phyloP scores from a whole-genome alignment of 257 asterid genomes.

The Solanum verrucosum region DNA sequence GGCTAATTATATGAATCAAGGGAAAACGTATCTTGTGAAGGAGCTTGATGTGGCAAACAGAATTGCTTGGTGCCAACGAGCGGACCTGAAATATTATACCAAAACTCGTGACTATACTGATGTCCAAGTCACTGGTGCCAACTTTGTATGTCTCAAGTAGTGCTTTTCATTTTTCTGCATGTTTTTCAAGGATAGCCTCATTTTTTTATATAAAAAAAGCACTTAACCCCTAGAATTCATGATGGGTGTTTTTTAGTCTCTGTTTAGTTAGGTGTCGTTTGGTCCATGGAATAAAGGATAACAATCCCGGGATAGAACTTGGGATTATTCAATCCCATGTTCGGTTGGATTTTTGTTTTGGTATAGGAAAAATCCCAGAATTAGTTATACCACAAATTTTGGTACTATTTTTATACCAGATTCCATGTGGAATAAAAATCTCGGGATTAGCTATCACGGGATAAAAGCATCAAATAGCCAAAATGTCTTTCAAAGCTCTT shows the following conservation, averaged over 20 bases:
- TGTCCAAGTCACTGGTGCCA: constrained; percentile 64
- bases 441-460: neutral
- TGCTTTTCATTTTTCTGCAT: neutral
- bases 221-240: neutral
- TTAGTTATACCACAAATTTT: neutral
- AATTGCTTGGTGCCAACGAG: constrained; percentile 90
- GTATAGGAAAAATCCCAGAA: neutral
- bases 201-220: neutral
- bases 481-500: neutral
- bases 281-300: neutral
- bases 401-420: neutral
- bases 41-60: constrained; percentile 67
- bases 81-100: constrained; percentile 80
- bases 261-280: neutral
- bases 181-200: neutral
- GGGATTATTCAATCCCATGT: neutral
- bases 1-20: constrained; percentile 95
- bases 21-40: constrained; percentile 76
- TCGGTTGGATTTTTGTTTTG: neutral
- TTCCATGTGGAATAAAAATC: neutral
- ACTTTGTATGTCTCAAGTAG: constrained; percentile 40
- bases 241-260: neutral
- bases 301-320: neutral
- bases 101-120: constrained; percentile 86
- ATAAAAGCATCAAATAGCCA: neutral